Base-by-base conservation (phyloP, 2,329 filamentous ascomycete genomes). In the Pseudogymnoascus sp. region DNA sequence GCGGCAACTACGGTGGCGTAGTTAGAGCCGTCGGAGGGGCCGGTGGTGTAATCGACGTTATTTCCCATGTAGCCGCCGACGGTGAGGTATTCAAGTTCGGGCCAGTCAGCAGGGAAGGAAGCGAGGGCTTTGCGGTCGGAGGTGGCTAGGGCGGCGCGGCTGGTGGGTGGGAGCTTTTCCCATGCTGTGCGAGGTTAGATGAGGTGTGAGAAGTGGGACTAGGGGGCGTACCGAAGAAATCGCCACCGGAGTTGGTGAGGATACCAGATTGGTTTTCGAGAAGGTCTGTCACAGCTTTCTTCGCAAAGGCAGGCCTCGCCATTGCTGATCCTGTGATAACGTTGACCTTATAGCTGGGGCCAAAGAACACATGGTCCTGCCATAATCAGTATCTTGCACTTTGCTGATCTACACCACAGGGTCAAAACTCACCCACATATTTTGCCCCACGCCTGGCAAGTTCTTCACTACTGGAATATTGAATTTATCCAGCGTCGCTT, bases 391-490 rank as follows among this genome's bases (percentile, higher is more conserved):
- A 42, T 42, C 14, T 28, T 7, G 16, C 12, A 25, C 14, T 3
- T 38, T 16, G n/a, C 7, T 23, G 4, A 4, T 31, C 2, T 6
- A 53, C 14, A 53, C 23, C 23, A 31, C 72, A 59, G 81, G 77
- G 69, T 81, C 81, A 70, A 82, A 82, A 64, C 81, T 81, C 72
- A 88, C 83, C 70, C 83, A 78, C 1, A 87, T 75, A 72, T 87
- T 87, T 38, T 77, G 79, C 21, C 86, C 87, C 7, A 89, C 85
- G 50, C 84, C 86, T 0, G 84, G 85, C 1, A 86, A 77, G 69
- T 88, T 78, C 1, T 76, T 73, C 50, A 86, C 69, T 6, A 85
- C 77, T 5, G 59, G 59, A 8, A 60, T 60, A 2, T 60, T 28
- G 7, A 68, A 60, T 6, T 42, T 11, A 7, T 60, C 4, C 4